Percentiles rank a stretch among this genome's conserved stretches.
These are phyloP conservation scores for Ilyonectria destructans DNA, from an alignment of 2,329 filamentous ascomycete species.

Conservation along the genomic window DNA sequence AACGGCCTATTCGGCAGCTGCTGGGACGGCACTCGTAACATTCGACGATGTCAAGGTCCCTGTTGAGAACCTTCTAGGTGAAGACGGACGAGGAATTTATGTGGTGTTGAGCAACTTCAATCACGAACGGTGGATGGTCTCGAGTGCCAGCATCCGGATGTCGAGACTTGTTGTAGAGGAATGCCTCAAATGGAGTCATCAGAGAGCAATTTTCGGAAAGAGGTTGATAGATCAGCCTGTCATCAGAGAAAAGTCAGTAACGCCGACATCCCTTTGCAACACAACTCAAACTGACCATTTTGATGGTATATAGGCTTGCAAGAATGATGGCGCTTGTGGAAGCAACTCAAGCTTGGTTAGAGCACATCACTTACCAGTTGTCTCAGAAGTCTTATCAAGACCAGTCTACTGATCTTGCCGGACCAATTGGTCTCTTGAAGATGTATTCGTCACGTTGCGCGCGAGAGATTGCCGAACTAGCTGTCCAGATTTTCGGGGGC, in stretches of 20 bases:
- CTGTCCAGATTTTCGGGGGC: constrained; percentile 90
- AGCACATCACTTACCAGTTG: constrained; percentile 92
- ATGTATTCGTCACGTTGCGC: constrained; percentile 82
- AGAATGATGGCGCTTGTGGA: constrained; percentile 90
- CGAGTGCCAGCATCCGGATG: constrained; percentile 73
- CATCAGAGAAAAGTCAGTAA: constrained; percentile 80
- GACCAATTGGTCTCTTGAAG: constrained; percentile 88
- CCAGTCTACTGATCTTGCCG: constrained; percentile 82
- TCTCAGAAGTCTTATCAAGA: constrained; percentile 85
- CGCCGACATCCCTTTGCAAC: not conserved
- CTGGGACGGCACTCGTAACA: constrained; percentile 84
- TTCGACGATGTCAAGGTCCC: constrained; percentile 92
- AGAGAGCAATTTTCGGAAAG: constrained; percentile 88
- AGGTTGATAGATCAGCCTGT: constrained; percentile 87
- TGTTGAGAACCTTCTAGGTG: constrained; percentile 81
- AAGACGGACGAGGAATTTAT: constrained; percentile 88
- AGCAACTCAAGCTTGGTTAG: constrained; percentile 88
- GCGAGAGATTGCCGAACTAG: constrained; percentile 87
- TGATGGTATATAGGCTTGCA: constrained; percentile 71
- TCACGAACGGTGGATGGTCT: constrained; percentile 86
- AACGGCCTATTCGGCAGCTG: constrained; percentile 84
- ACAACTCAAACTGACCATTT: constrained; percentile 4
- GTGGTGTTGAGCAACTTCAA: constrained; percentile 92
- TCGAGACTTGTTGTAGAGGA: constrained; percentile 83
- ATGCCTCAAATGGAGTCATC: constrained; percentile 90